Conservation (phyloP, 2,329 filamentous ascomycete genomes). For the Byssochlamys sp. region DNA sequence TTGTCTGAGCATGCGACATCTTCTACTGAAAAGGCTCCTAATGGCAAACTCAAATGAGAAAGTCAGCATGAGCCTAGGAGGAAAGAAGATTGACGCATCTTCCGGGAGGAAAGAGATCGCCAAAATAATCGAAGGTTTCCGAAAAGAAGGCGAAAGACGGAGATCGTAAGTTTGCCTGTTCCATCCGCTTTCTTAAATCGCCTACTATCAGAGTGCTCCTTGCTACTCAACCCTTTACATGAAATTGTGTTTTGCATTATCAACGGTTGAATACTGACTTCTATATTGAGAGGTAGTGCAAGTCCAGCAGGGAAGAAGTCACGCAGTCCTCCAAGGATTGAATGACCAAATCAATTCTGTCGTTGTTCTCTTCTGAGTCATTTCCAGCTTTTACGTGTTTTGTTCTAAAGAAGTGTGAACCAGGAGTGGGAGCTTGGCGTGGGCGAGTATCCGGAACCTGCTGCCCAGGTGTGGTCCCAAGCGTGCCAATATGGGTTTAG, state of each 20-base stretch:
- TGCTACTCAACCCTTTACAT: too few relatives aligned
- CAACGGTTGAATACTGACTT: neutral
- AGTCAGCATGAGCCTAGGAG: slow-evolving; percentile 86
- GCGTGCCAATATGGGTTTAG: neutral
- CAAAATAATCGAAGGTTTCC: slow-evolving; percentile 73
- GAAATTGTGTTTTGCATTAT: neutral
- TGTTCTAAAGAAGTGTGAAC: neutral
- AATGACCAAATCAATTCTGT: slow-evolving; percentile 1
- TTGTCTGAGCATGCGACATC: slow-evolving; percentile 84
- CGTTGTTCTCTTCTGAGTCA: neutral
- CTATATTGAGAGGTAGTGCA: neutral
- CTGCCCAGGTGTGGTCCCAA: neutral
- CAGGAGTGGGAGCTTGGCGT: neutral
- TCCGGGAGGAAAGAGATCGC: slow-evolving; percentile 84
- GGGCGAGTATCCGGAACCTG: neutral
- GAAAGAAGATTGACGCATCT: slow-evolving; percentile 69
- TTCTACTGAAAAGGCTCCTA: slow-evolving; percentile 76
- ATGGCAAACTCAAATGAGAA: slow-evolving; percentile 71
- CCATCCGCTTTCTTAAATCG: slow-evolving; percentile 5
- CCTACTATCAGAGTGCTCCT: neutral
- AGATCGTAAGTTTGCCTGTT: slow-evolving; percentile 56
- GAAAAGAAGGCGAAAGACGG: slow-evolving; percentile 77
- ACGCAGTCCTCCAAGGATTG: slow-evolving; percentile 5
- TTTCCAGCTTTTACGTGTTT: neutral
- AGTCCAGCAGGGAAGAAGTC: slow-evolving; percentile 4